Percentiles rank a stretch among this genome's conserved stretches.
These are phyloP conservation scores for Paramecium sonneborni DNA, from an alignment of 73 alveolate genomes.

Conservation along the genomic window DNA sequence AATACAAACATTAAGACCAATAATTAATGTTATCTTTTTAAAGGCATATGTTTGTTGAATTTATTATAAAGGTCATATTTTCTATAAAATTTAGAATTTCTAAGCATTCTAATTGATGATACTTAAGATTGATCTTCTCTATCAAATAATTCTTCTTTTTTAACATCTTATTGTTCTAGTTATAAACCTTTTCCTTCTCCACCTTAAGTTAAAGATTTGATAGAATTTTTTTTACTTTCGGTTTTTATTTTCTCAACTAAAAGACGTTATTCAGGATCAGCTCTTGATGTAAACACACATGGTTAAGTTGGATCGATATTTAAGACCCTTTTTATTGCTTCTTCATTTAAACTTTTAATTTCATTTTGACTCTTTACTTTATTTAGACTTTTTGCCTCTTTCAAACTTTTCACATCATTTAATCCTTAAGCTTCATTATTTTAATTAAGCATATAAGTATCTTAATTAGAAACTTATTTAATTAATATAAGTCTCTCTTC, in stretches of 20 bases:
- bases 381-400: not conserved
- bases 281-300: not conserved
- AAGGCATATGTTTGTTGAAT: not conserved
- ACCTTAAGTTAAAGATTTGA: not conserved
- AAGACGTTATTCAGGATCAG: not conserved
- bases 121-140: constrained; percentile 37
- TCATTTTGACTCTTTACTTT: not conserved
- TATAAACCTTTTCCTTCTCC: not conserved
- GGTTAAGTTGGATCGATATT: not conserved
- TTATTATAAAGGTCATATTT: constrained; percentile 22
- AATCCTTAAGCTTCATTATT: not conserved
- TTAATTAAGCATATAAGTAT: not conserved
- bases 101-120: not conserved
- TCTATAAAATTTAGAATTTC: constrained; percentile 21
- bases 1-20: not conserved
- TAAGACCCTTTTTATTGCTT: not conserved
- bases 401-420: not conserved
- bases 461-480: not conserved
- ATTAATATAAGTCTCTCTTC: not conserved
- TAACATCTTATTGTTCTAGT: not conserved
- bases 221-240: not conserved
- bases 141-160: not conserved
- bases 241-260: not conserved
- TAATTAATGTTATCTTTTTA: not conserved
- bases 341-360: not conserved